Evolutionary conservation across 805 yeast genomes (phyloP), one percentile per base, ranked within the genome.

Genomic region (Geotrichum ghanense): DNA sequence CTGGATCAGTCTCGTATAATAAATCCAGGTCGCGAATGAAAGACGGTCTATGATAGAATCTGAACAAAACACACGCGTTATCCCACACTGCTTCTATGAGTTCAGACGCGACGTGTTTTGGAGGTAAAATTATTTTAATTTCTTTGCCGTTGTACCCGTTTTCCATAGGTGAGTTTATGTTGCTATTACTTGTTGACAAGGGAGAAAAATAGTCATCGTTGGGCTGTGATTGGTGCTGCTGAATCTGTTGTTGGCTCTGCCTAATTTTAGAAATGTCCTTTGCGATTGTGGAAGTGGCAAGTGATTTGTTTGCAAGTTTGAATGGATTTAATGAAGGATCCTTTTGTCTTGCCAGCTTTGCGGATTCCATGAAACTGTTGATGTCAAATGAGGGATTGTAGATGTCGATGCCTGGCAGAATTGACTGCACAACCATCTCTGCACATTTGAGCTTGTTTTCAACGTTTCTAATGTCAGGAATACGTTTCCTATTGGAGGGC

Each of bases 31-130:
- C 88, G 51, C 76, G 75, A 45, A 83, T 71, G 50, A 87, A 74
- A 2, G 89, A 78, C 1, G 95, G 95, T 25, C 95, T 67, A 58
- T 88, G 95, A 60, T 85, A 83, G 60, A 88, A 87, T 47, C 95
- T 70, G 60, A 87, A 84, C 45, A 88, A 67, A 3, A 86, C 87
- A 63, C 95, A 86, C 0, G 95, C 94, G 54, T 81, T 78, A 51
- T 79, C 77, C 94, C 95, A 88, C 1, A 89, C 82, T 41, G 81
- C 76, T 50, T 78, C 76, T 20, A 88, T 79, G 50, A 87, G 69
- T 53, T 76, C 76, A 31, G 84, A 62, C 0, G 95, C 90, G 22
- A 74, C 73, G 26, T 78, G 80, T 56, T 83, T 79, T 1, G 89
- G 76, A 0, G 96, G 96, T 31, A 88, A 65, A 6, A 83, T 76